These are phyloP conservation scores for Colletotrichum sp. DNA, from an alignment of 2,329 filamentous ascomycete genomes.

Conservation along the genomic window DNA sequence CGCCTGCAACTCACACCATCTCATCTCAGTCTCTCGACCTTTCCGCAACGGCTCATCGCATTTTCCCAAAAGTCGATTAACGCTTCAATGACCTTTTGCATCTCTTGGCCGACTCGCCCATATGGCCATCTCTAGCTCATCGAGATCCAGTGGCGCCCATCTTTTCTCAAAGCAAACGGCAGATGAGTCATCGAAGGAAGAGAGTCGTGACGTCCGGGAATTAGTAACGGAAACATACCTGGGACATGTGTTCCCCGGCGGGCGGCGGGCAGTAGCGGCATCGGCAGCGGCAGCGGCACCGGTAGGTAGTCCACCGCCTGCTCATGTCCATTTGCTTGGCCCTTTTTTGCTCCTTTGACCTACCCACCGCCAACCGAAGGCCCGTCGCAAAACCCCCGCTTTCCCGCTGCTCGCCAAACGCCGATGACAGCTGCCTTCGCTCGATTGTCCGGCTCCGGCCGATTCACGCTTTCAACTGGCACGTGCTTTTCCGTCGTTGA, in stretches of 20 bases:
- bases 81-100: neutral
- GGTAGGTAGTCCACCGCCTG: neutral
- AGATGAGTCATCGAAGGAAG: neutral
- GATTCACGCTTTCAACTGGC: neutral
- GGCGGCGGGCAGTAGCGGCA: neutral
- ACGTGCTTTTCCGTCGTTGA: neutral
- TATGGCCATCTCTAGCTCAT: neutral
- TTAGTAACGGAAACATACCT: neutral
- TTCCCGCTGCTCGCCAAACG: neutral
- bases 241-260: neutral
- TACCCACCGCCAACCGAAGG: neutral
- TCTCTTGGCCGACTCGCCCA: neutral
- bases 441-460: neutral
- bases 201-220: neutral
- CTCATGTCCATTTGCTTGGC: too few relatives aligned
- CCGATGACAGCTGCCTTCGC: neutral
- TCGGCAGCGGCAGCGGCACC: neutral
- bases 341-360: neutral
- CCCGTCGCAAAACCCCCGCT: neutral
- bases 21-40: neutral
- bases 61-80: neutral
- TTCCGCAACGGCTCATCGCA: neutral
- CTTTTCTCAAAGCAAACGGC: neutral
- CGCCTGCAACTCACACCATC: neutral
- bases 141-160: neutral